Evolutionary conservation across 2,329 filamentous ascomycete species (phyloP), one percentile per base, ranked within the genome.

Genomic region (Emergomyces orientalis): DNA sequence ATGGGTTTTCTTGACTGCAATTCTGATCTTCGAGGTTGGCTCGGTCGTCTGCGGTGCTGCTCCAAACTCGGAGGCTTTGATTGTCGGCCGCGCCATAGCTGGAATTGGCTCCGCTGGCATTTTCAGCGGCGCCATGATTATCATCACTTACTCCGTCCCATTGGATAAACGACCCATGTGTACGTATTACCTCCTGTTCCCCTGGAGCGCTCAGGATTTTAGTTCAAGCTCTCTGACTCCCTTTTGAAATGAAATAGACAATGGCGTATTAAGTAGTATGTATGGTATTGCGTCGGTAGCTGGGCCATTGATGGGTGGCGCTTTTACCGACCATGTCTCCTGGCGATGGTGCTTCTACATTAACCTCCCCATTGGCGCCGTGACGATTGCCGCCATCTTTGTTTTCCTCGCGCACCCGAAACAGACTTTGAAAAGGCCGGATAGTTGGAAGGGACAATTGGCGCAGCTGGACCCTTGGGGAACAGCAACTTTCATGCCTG

Each of bases 341-440:
- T 79, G 77, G 76, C 71, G 77, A 59, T 79, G 77, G 76, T 79
- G 76, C 45, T 76, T 77, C 64, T 77, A 76, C 52, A 76, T 77
- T 65, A 77, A 77, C 61, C 62, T 77, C 22, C 74, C 75, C 1
- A 69, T 76, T 19, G 74, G 74, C 17, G 72, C 67, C 3, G 63
- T 72, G 6, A 70, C 72, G 0, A 43, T 64, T 30, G 3, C 64
- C 11, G 43, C 62, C 17, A 47, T 69, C n/a, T 37, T 75, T 11
- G 68, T 75, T 37, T 70, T 78, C 22, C 34, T 72, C 8, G 68
- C 69, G 57, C 64, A 67, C 3, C 66, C 75, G 51, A 69, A 72
- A 63, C 65, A 69, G 32, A 72, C 69, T 19, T 61, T 67, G 17
- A 61, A 49, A 47, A 65, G 25, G 51, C 65, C 59, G 68, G 58